These are phyloP conservation scores for Beta corolliflora DNA, from an alignment of 179 eudicot species.

Conservation along the genomic window DNA sequence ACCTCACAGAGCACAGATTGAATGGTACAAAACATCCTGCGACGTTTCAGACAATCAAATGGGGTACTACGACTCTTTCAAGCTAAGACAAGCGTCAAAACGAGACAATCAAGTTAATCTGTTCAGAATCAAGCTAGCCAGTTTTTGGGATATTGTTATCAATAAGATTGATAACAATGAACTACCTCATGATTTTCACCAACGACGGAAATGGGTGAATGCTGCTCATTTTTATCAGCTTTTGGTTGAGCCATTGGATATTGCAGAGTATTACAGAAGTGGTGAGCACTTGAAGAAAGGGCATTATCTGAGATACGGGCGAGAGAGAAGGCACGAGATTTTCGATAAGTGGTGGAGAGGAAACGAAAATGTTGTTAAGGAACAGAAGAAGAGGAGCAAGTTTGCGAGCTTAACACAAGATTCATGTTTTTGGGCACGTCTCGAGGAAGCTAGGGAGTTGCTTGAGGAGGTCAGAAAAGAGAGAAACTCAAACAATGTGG, in stretches of 20 bases:
- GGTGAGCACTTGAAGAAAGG: conserved; percentile 61
- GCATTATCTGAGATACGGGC: conserved; percentile 64
- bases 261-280: conserved; percentile 81
- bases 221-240: conserved; percentile 79
- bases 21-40: conserved; percentile 80
- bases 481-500: conserved; percentile 37
- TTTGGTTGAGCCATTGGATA: conserved; percentile 88
- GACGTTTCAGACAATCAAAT: conserved; percentile 54
- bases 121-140: conserved; percentile 57
- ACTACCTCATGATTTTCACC: conserved; percentile 80
- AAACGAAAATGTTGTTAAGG: conserved; percentile 33
- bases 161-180: conserved; percentile 63
- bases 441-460: conserved; percentile 79
- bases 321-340: conserved; percentile 66
- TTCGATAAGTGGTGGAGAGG: conserved; percentile 85
- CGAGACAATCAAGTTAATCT: conserved; percentile 57
- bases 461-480: conserved; percentile 44
- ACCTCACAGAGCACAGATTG: conserved; percentile 77
- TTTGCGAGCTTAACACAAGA: conserved; percentile 84
- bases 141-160: conserved; percentile 71
- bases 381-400: conserved; percentile 49
- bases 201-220: conserved; percentile 61
- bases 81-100: conserved; percentile 62
- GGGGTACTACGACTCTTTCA: conserved; percentile 90
- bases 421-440: conserved; percentile 85